Base-by-base conservation (phyloP, 345 rosid genomes). In the Eucalyptus marginata region DNA sequence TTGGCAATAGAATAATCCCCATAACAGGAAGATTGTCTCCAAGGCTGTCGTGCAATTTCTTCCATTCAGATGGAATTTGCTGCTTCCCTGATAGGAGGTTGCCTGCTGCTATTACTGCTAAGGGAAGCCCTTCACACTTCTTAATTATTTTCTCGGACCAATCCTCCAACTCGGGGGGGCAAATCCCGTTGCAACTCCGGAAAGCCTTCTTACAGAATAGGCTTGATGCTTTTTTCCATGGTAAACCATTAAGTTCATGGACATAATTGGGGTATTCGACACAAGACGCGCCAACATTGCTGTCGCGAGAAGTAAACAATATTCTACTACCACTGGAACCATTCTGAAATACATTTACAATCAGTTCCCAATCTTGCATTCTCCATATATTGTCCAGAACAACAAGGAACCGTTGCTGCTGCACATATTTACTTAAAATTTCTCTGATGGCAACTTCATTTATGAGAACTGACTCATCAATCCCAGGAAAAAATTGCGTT, bases 81-180 rank as follows among this genome's bases (percentile, higher is more conserved):
- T 49, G 54, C 25, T 89, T 87, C 31, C 62, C 83, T 16, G 88
- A 88, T 15, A 89, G 51, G 40, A 76, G 33, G 47, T 88, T 40
- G n/a, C 87, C 91, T 2, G 88, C 47, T 4, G 91, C 84, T 27
- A 44, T 59, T 29, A 91, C 10, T 47, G 91, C 89, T 1, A 86
- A 56, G 8, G 91, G 92, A 8, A 89, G 40, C 4, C 92, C 89
- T 49, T 88, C 92, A 20, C 92, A 91, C 66, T 88, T 86, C 84
- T 79, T 62, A 76, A 91, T 46, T 18, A 91, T 50, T 3, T 68
- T 86, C 27, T 27, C 2, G 6, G 92, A 84, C 86, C 43, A 51
- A 11, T 25, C 90, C 43, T 29, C 18, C 66, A 91, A 83, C 24
- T 83, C 84, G 4, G 1, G 18, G 8, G 89, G 92, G 84, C 89